phyloP scores from a whole-genome alignment of 768 basidiomycete genomes.

The Boletus rubescentipes region DNA sequence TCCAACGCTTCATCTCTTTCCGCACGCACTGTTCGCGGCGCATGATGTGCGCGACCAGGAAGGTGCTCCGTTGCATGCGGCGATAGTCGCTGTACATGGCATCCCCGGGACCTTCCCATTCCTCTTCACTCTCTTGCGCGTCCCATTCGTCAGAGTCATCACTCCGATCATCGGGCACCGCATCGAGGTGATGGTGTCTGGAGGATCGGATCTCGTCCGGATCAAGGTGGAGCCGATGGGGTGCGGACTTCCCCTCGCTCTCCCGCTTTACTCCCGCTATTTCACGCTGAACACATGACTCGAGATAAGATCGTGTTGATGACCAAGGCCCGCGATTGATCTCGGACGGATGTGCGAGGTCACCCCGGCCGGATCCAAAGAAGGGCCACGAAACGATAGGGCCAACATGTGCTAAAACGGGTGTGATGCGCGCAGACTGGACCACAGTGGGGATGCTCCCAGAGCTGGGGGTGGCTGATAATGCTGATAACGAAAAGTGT shows the following conservation, averaged over 20 bases:
- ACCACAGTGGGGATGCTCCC: constrained; percentile 1
- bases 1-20: constrained; percentile 73
- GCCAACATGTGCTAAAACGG: constrained; percentile 53
- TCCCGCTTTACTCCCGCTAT: constrained; percentile 70
- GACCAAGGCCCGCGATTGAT: constrained; percentile 82
- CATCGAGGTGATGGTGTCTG: constrained; percentile 64
- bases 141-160: constrained; percentile 82
- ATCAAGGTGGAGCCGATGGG: constrained; percentile 77
- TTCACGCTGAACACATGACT: constrained; percentile 71
- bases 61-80: constrained; percentile 76
- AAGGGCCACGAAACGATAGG: constrained; percentile 91
- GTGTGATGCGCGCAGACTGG: constrained; percentile 1
- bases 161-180: constrained; percentile 70
- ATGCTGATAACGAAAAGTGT: constrained; percentile 21
- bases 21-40: constrained; percentile 61
- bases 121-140: constrained; percentile 75
- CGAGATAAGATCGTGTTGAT: constrained; percentile 56
- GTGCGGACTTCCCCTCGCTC: constrained; percentile 73
- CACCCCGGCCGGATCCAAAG: constrained; percentile 81
- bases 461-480: constrained; percentile 10
- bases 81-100: constrained; percentile 82
- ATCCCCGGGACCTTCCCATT: constrained; percentile 72
- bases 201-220: constrained; percentile 74
- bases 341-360: constrained; percentile 63
- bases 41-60: constrained; percentile 68